These are phyloP conservation scores for Ceratorhiza oryzae-sativae DNA, from an alignment of 1,284 basidiomycete genomes.

Conservation along the genomic window DNA sequence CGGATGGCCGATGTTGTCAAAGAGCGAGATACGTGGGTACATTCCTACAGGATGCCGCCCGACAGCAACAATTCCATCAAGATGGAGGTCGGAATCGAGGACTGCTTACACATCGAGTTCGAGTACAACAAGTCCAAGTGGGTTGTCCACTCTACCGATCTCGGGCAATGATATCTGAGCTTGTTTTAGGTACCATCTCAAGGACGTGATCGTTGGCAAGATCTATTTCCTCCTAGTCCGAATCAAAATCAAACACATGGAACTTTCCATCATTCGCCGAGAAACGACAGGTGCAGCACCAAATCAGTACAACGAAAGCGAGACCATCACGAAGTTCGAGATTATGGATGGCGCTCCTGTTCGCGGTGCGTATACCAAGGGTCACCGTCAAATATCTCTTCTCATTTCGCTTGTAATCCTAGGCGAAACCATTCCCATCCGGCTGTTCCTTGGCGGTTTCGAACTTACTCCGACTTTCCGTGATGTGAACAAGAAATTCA, in stretches of 20 bases:
- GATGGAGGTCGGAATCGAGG: slow-evolving; percentile 99
- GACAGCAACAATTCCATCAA: slow-evolving; percentile 98
- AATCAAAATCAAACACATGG: slow-evolving; percentile 99
- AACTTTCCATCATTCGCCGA: slow-evolving; percentile 94
- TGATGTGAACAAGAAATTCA: slow-evolving; percentile 99
- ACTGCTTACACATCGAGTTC: slow-evolving; percentile 98
- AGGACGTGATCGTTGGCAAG: slow-evolving; percentile 99
- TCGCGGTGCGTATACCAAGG: slow-evolving; percentile 62
- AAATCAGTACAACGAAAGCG: slow-evolving; percentile 98
- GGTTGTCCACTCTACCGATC: slow-evolving; percentile 47
- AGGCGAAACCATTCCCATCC: slow-evolving; percentile 98
- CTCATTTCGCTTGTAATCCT: slow-evolving; percentile 18
- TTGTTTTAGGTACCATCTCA: slow-evolving; percentile 85
- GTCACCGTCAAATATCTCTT: slow-evolving; percentile 9
- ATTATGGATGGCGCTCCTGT: slow-evolving; percentile 99
- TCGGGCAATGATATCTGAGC: background rate
- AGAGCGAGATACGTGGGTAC: slow-evolving; percentile 96
- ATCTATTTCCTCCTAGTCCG: slow-evolving; percentile 98
- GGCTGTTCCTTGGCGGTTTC: slow-evolving; percentile 97
- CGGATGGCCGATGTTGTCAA: slow-evolving; percentile 92
- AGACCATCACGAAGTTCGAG: slow-evolving; percentile 99
- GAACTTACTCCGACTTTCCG: slow-evolving; percentile 98
- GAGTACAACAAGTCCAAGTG: slow-evolving; percentile 99
- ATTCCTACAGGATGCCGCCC: slow-evolving; percentile 97
- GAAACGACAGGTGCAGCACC: slow-evolving; percentile 96